Evolutionary conservation across 2,329 filamentous ascomycete genomes (phyloP), one percentile per base, ranked within the genome.

Genomic region (Colletotrichum tanaceti): DNA sequence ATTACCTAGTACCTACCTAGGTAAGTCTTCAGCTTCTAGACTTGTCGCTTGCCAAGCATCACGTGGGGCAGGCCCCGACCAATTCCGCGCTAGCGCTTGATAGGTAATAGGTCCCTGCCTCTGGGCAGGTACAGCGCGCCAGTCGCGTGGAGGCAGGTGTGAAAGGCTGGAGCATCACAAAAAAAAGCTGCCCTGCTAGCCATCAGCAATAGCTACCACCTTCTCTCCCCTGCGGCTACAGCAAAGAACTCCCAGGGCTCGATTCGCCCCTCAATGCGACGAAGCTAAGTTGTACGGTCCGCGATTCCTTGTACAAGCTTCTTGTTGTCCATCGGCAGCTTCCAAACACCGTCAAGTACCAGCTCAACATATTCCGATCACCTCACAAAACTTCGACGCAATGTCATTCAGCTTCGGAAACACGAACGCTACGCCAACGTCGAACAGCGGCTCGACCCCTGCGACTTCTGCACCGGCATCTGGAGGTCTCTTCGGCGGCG

Each of bases 391-490:
- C 58, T 49, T 43, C 49, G 24, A 55, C 41, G 74, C 64, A 68
- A 83, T 83, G 80, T 75, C 79, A 44, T 82, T 83, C 76, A 78
- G 41, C 66, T 82, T 83, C 73, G 75, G 77, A 70, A 72, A 75
- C 63, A 69, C 74, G 67, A 71, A 73, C 77, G 75, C 78, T 11
- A 73, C 71, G 38, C 69, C 72, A 41, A 57, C 72, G 32, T 66
- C 72, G 32, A 64, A 61, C 58, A 70, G 71, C 52, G 58, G 69
- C 46, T 62, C 71, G 55, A 70, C 63, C 58, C 71, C 58, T 43
- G 75, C 77, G 44, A 78, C 81, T 16, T 77, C 78, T 47, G 76
- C 81, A 11, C 76, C 81, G 22, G 79, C 83, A 57, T 73, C 79
- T 6, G 79, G 79, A 16, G 73, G 76, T 22, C 72, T 85, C 10